Conservation (phyloP, 1,284 basidiomycete genomes). For the Ustilago bromivora region DNA sequence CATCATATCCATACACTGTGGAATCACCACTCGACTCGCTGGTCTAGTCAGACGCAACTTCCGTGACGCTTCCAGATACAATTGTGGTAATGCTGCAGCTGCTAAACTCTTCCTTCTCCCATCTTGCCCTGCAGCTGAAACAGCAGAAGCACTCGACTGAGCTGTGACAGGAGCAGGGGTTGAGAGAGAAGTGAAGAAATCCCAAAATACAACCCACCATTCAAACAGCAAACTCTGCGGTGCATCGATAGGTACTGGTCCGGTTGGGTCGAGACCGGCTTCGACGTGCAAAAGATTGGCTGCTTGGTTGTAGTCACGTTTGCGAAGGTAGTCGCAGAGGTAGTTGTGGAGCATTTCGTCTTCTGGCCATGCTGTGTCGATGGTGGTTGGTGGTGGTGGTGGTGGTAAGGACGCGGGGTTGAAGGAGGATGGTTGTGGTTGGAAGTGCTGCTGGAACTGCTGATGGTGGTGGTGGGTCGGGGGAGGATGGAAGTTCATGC, state of each 20-base stretch:
- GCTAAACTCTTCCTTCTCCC: background rate
- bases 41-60: slow-evolving; percentile 25
- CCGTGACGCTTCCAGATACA: slow-evolving; percentile 28
- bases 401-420: background rate
- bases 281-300: slow-evolving; percentile 28
- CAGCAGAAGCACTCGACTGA: background rate
- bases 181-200: slow-evolving; percentile 28
- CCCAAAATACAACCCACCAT: slow-evolving; percentile 53
- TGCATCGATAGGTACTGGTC: slow-evolving; percentile 43
- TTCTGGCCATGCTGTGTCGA: slow-evolving; percentile 27
- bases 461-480: background rate
- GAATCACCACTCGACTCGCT: slow-evolving; percentile 26
- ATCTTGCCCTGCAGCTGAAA: background rate
- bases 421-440: background rate
- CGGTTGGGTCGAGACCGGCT: slow-evolving; percentile 27
- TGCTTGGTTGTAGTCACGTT: slow-evolving; percentile 34
- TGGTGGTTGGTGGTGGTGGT: background rate
- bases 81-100: slow-evolving; percentile 14
- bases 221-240: slow-evolving; percentile 47
- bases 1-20: slow-evolving; percentile 54
- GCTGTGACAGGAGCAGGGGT: background rate
- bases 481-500: slow-evolving; percentile 6
- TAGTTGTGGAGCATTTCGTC: slow-evolving; percentile 52
- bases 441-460: background rate
- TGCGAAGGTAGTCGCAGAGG: slow-evolving; percentile 47